Evolutionary conservation across 768 basidiomycete species (phyloP), one percentile per base, ranked within the genome.

Genomic region (Mycena vulgaris): DNA sequence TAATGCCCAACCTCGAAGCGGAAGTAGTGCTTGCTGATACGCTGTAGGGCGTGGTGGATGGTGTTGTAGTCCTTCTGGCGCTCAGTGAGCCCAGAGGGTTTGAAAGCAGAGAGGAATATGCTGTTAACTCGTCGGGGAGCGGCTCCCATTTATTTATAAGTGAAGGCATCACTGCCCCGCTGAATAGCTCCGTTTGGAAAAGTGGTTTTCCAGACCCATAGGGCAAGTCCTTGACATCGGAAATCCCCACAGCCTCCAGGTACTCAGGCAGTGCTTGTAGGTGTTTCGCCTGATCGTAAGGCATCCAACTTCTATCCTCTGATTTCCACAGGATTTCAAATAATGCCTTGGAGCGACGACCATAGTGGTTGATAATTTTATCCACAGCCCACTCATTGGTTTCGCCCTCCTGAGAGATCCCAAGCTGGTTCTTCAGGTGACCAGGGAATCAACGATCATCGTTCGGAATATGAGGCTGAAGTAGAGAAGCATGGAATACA

Each of bases 291-390:
- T 77, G 67, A 13, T 37, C 17, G 45, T 75, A 79, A 5, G 76
- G 73, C 30, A 82, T 25, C 83, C 83, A 85, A 16, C 77, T 80
- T 1, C 67, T 42, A 28, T 82, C 79, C 7, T 79, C 72, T 2
- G 78, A 74, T 51, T 75, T 78, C 80, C 80, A 82, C 52, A 58
- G 31, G 0, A 82, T 51, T 47, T 80, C 64, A 60, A 80, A 81
- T 0, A 74, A 2, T 0, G 76, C 71, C 31, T 76, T 61, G 5
- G 52, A 53, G 1, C 68, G 68, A 8, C 62, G 25, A 10, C 77
- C 77, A 6, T 39, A 53, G 55, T 81, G 79, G 9, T 72, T 70
- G 0, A 70, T 6, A n/a, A 82, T 78, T 28, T 45, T 47, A 1
- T 80, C 76, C 0, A 80, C 74, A 0, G 75, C 66, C 80, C 80